Conservation (phyloP, 2,329 filamentous ascomycete genomes). For the Aspergillus proliferans region DNA sequence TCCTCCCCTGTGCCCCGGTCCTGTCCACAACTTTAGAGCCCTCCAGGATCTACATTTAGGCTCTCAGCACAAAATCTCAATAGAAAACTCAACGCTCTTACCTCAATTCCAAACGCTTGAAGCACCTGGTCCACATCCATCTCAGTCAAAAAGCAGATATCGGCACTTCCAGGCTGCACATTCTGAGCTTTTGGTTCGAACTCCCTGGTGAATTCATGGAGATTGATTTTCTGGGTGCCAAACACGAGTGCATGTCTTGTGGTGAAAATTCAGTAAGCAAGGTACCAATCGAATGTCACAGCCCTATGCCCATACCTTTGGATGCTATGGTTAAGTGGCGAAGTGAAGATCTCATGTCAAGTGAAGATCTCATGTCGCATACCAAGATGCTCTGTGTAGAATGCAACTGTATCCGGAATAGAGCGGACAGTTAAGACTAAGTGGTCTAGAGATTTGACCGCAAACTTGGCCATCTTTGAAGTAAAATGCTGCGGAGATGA, state of each 20-base stretch:
- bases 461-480: constrained; percentile 10
- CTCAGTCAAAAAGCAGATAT: constrained; percentile 55
- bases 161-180: constrained; percentile 52
- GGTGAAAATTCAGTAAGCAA: constrained; percentile 9
- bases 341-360: constrained; percentile 46
- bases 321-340: constrained; percentile 29
- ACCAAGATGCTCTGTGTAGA: constrained; percentile 52
- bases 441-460: constrained; percentile 51
- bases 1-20: constrained; percentile 50
- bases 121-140: constrained; percentile 45
- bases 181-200: constrained; percentile 54
- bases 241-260: constrained; percentile 51
- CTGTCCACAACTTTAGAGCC: constrained; percentile 48
- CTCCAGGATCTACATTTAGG: constrained; percentile 34
- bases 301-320: constrained; percentile 12
- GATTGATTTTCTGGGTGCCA: constrained; percentile 56
- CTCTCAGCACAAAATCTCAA: constrained; percentile 2
- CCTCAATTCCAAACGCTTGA: constrained; percentile 38
- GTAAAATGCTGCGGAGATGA: background rate
- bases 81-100: background rate
- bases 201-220: constrained; percentile 53
- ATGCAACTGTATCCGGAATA: constrained; percentile 45
- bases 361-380: constrained; percentile 52
- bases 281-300: background rate
- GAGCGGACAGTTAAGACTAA: constrained; percentile 54